Evolutionary conservation across 345 rosid genomes (phyloP).

Genomic region (Hirschfeldia incana): DNA sequence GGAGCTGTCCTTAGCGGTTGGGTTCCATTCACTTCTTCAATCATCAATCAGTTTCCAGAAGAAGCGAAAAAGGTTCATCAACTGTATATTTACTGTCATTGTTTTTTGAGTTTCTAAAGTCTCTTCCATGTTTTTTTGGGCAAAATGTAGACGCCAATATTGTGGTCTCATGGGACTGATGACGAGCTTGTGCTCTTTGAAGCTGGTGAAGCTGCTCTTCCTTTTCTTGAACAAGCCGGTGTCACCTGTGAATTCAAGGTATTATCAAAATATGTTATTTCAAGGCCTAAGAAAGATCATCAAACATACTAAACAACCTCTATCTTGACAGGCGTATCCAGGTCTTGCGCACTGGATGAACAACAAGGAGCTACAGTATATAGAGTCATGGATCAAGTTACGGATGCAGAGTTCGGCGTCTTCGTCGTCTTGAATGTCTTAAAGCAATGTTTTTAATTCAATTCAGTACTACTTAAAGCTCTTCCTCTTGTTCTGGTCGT

Average conservation of each 20-base stretch:
- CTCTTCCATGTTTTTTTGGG: neutral
- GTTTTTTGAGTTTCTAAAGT: neutral
- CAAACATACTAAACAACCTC: neutral
- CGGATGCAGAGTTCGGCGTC: neutral
- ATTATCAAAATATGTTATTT: neutral
- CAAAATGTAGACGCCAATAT: neutral
- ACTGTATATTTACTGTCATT: neutral
- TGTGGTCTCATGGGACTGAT: slow-evolving; percentile 5
- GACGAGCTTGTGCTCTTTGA: slow-evolving; percentile 6
- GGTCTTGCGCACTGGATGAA: neutral
- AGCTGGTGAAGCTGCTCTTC: neutral
- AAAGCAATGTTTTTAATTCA: neutral
- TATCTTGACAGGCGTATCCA: neutral
- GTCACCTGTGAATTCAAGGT: neutral
- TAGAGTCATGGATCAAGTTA: neutral
- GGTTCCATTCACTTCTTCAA: slow-evolving; percentile 73
- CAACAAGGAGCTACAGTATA: neutral
- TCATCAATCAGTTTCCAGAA: slow-evolving; percentile 45
- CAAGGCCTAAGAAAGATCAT: neutral
- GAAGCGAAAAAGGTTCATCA: slow-evolving; percentile 66
- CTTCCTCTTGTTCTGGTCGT: neutral
- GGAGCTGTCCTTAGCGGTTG: slow-evolving; percentile 82
- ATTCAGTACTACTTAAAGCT: neutral
- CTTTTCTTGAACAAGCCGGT: neutral
- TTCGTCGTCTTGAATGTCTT: neutral